Evolutionary conservation across 1,284 basidiomycete genomes (phyloP).

Genomic region (Binderoboletus segoi): DNA sequence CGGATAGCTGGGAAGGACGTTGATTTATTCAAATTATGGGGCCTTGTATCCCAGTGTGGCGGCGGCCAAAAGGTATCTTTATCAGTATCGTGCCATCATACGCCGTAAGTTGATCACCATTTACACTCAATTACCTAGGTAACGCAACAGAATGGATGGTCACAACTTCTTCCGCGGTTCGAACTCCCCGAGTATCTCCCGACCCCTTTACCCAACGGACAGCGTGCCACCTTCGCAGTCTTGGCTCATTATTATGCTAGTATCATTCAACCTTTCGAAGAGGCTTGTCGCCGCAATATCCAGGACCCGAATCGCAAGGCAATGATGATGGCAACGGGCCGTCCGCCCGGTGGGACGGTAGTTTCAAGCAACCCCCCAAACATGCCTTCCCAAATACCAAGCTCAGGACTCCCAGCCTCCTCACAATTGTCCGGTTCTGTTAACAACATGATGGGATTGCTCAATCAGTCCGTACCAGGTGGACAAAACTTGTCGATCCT

Average conservation of each 20-base stretch:
- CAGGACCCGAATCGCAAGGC: constrained; percentile 52
- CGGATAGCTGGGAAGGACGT: constrained; percentile 78
- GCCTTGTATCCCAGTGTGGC: constrained; percentile 55
- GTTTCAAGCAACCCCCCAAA: constrained; percentile 19
- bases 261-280: constrained; percentile 70
- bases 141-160: constrained; percentile 48
- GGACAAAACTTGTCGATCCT: constrained; percentile 25
- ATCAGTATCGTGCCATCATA: constrained; percentile 6
- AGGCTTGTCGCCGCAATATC: constrained; percentile 61
- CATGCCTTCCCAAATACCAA: constrained; percentile 17
- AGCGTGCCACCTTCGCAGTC: constrained; percentile 49
- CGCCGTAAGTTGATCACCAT: constrained; percentile 5
- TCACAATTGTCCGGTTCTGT: constrained; percentile 26
- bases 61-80: constrained; percentile 57
- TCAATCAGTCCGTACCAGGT: constrained; percentile 32
- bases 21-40: constrained; percentile 73
- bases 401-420: constrained; percentile 12
- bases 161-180: constrained; percentile 56
- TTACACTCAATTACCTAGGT: constrained; percentile 21
- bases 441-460: constrained; percentile 30
- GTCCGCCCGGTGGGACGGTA: constrained; percentile 20
- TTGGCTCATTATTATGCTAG: constrained; percentile 61
- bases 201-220: constrained; percentile 43
- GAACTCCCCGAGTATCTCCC: constrained; percentile 66
- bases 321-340: constrained; percentile 39